phyloP scores from a whole-genome alignment of 768 basidiomycete genomes.

The Mycena galericulata region DNA sequence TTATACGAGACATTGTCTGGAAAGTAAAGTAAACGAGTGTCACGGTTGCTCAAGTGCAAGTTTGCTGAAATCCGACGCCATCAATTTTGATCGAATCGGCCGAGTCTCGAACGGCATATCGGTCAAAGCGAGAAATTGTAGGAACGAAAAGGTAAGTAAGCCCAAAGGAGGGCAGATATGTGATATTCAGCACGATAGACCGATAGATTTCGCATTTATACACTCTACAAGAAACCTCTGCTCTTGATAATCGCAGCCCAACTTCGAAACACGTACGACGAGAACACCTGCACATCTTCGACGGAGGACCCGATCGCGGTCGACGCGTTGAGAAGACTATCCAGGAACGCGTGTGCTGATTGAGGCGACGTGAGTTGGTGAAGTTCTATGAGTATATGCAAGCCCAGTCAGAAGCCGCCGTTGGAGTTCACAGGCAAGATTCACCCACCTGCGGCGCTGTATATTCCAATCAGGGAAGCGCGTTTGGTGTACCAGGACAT shows the following conservation, averaged over 20 bases:
- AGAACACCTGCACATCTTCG: constrained; percentile 66
- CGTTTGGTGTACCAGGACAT: constrained; percentile 80
- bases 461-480: constrained; percentile 73
- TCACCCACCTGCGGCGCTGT: constrained; percentile 73
- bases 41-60: neutral
- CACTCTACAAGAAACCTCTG: constrained; percentile 60
- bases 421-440: neutral
- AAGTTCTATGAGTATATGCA: constrained; percentile 68
- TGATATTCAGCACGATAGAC: too few relatives aligned
- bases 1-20: constrained; percentile 28
- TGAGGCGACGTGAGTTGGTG: constrained; percentile 85
- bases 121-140: constrained; percentile 5
- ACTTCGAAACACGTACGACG: constrained; percentile 72
- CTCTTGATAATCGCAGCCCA: constrained; percentile 82
- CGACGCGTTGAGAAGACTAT: constrained; percentile 67
- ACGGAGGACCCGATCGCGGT: constrained; percentile 58
- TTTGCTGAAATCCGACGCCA: too few relatives aligned
- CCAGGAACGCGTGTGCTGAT: constrained; percentile 75
- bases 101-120: neutral
- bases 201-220: neutral
- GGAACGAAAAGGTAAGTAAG: neutral
- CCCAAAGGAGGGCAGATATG: neutral
- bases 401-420: constrained; percentile 2
- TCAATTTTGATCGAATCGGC: neutral
- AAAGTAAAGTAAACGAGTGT: neutral